Evolutionary conservation across 345 rosid genomes (phyloP).

Genomic region (Ceriops zippeliana): DNA sequence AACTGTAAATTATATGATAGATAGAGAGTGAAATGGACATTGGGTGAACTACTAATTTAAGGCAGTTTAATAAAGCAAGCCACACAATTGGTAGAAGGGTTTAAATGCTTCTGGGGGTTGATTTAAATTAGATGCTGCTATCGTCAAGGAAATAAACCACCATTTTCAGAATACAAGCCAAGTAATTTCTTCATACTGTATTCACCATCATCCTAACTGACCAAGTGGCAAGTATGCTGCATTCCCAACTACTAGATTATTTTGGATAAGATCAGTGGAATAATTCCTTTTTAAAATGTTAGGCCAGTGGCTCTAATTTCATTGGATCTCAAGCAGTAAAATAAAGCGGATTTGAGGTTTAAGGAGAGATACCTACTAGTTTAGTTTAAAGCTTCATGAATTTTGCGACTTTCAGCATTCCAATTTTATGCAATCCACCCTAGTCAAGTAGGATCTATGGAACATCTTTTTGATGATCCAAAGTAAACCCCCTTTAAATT

Average conservation of each 20-base stretch:
- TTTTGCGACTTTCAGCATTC: not conserved
- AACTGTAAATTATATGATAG: not conserved
- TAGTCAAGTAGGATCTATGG: not conserved
- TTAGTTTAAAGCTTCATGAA: not conserved
- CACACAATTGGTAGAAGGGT: slow-evolving; percentile 15
- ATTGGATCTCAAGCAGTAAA: not conserved
- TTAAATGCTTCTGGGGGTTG: not conserved
- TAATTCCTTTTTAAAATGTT: not conserved
- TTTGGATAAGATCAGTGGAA: not conserved
- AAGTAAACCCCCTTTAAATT: no score
- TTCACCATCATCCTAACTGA: slow-evolving; percentile 11
- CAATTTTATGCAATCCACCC: not conserved
- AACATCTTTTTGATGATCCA: no score
- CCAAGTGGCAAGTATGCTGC: not conserved
- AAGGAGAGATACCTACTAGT: not conserved
- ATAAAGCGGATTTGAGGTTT: no score
- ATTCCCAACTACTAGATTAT: not conserved
- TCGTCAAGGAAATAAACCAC: not conserved
- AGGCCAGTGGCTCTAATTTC: not conserved
- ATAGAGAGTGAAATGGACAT: slow-evolving; percentile 2
- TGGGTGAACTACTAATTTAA: slow-evolving; percentile 12
- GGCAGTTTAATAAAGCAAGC: slow-evolving; percentile 2
- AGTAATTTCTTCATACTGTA: slow-evolving; percentile 3
- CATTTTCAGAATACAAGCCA: slow-evolving; percentile 12
- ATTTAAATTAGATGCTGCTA: not conserved